A percentile compares a stretch with the other conserved stretches of the same genome.
phyloP scores from a whole-genome alignment of 2,329 filamentous ascomycete species.

The Neospermospora avenae region DNA sequence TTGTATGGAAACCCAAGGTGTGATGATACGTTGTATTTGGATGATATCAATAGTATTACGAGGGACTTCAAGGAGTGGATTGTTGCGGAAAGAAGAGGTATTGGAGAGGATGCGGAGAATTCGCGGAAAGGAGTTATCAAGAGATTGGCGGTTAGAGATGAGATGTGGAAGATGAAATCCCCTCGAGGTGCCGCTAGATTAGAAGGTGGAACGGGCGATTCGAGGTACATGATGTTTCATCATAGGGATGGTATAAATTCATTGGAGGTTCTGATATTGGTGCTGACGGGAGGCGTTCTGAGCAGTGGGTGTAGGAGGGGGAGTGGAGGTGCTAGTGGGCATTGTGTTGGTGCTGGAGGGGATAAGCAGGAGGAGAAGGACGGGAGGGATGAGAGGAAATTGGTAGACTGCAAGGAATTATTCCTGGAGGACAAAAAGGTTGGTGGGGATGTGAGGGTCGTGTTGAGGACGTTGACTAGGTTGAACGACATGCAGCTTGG shows the following conservation, averaged over 20 bases:
- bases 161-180: conserved; percentile 1
- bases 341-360: not conserved
- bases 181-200: not conserved
- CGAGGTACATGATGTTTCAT: conserved; percentile 8
- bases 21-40: conserved; percentile 6
- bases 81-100: not conserved
- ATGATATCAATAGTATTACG: conserved; percentile 6
- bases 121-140: not conserved
- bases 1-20: not conserved
- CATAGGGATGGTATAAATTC: not conserved
- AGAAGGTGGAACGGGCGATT: not conserved
- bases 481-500: conserved; percentile 1
- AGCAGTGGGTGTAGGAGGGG: not conserved
- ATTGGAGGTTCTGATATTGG: conserved; percentile 2
- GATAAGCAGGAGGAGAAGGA: not conserved
- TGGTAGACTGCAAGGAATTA: not conserved
- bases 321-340: not conserved
- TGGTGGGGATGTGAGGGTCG: not conserved
- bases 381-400: not conserved
- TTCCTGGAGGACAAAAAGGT: not conserved
- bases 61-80: conserved; percentile 8
- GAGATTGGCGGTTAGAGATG: conserved; percentile 2
- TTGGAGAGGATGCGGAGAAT: no score
- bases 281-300: not conserved
- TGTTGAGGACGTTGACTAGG: conserved; percentile 1